Percentiles rank a stretch among this genome's conserved stretches.
These are phyloP conservation scores for Asterophora lycoperdoides DNA, from an alignment of 768 basidiomycete species.

Conservation along the genomic window DNA sequence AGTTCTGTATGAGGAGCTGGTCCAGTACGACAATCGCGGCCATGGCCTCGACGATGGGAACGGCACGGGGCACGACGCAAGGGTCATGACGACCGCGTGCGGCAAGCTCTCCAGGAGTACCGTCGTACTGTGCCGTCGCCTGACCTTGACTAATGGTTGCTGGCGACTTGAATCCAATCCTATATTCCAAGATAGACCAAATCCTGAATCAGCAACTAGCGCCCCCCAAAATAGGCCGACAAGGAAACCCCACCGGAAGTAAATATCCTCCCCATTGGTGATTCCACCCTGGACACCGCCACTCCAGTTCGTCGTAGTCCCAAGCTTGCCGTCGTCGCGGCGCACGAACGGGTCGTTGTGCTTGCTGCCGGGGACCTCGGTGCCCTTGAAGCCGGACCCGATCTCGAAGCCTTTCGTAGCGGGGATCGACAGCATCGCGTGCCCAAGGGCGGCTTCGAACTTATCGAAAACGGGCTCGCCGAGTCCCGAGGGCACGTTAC, in stretches of 20 bases:
- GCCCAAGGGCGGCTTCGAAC: conserved; percentile 90
- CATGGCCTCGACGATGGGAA: conserved; percentile 99
- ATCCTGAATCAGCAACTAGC: not conserved
- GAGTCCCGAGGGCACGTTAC: conserved; percentile 83
- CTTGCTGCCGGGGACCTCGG: conserved; percentile 85
- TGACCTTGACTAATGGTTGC: conserved; percentile 96
- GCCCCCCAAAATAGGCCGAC: conserved; percentile 1
- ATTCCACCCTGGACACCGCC: conserved; percentile 98
- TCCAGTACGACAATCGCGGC: conserved; percentile 95
- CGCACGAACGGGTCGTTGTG: conserved; percentile 89
- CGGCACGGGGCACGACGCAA: conserved; percentile 94
- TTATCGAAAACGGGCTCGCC: conserved; percentile 99
- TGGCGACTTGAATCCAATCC: conserved; percentile 96
- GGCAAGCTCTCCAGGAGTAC: conserved; percentile 81
- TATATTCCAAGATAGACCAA: conserved; percentile 22
- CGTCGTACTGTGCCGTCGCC: conserved; percentile 89
- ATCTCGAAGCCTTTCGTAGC: conserved; percentile 98
- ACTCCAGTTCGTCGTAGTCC: conserved; percentile 91
- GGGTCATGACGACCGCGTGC: conserved; percentile 95
- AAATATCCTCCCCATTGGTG: conserved; percentile 94
- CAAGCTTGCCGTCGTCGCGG: conserved; percentile 63
- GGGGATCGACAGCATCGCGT: conserved; percentile 98
- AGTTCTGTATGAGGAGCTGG: conserved; percentile 83
- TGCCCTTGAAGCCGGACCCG: conserved; percentile 94
- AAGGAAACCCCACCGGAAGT: conserved; percentile 71